Percentiles rank a stretch among this genome's conserved stretches.
These are phyloP conservation scores for Silene noctiflora DNA, from an alignment of 179 eudicot genomes.

Conservation along the genomic window DNA sequence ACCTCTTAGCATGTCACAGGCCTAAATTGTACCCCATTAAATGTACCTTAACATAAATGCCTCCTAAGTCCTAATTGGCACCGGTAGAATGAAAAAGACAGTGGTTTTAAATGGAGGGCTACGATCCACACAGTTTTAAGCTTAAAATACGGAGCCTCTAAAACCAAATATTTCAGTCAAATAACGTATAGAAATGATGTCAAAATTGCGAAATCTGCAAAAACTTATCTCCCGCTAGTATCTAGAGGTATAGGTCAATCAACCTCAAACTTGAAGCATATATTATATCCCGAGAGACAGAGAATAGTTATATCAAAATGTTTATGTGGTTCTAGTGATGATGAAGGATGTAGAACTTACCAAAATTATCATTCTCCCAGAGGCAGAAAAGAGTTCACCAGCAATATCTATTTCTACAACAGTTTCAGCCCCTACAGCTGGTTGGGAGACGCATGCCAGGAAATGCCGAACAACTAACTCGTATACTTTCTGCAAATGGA, in stretches of 20 bases:
- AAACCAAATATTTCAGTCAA: constrained; percentile 3
- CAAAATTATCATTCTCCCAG: constrained; percentile 79
- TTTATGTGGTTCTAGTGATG: not conserved
- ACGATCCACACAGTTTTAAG: not conserved
- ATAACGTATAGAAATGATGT: not conserved
- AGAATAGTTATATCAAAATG: not conserved
- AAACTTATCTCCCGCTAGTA: not conserved
- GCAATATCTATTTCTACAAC: constrained; percentile 86
- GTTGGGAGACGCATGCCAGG: constrained; percentile 96
- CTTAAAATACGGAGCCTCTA: not conserved
- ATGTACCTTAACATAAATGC: not conserved
- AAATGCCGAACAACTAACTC: constrained; percentile 98
- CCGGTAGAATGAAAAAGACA: not conserved
- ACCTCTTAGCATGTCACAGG: not conserved
- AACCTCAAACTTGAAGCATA: not conserved
- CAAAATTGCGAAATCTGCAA: not conserved
- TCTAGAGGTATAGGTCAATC: constrained; percentile 4
- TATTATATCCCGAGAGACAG: not conserved
- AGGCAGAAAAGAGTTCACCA: constrained; percentile 78
- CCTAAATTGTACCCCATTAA: not conserved
- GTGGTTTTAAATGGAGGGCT: not conserved
- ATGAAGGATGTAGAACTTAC: constrained; percentile 44
- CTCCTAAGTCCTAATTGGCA: not conserved
- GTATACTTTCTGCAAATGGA: constrained; percentile 60
- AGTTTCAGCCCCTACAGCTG: constrained; percentile 97